A percentile compares a stretch with the other conserved stretches of the same genome.
phyloP scores from a whole-genome alignment of 805 yeast species.

The Pichia cephalocereana region DNA sequence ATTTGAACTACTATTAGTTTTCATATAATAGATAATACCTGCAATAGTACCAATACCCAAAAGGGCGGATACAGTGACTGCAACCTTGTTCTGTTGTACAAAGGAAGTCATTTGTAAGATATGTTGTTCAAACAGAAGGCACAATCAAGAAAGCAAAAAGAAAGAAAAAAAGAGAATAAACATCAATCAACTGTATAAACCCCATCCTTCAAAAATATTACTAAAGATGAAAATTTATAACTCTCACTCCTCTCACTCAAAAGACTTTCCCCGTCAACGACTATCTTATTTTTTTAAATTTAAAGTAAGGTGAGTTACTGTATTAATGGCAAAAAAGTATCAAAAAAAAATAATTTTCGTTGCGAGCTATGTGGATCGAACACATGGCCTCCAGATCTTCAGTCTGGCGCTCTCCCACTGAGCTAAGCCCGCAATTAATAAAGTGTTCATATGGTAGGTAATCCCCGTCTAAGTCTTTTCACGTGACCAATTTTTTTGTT shows the following conservation, averaged over 20 bases:
- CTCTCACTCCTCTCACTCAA: too few relatives aligned
- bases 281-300: too few relatives aligned
- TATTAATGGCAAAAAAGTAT: too few relatives aligned
- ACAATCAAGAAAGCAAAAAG: not conserved
- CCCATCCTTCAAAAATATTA: too few relatives aligned
- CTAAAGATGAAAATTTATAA: too few relatives aligned
- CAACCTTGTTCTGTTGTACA: constrained; percentile 40
- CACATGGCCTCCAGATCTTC: constrained; percentile 18
- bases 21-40: constrained; percentile 37
- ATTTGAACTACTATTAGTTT: constrained; percentile 19
- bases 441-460: not conserved
- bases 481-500: too few relatives aligned
- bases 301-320: too few relatives aligned
- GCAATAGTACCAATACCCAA: constrained; percentile 42
- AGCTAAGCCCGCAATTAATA: constrained; percentile 8
- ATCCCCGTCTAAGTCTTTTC: too few relatives aligned
- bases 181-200: too few relatives aligned
- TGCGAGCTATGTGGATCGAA: constrained; percentile 17
- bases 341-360: not conserved
- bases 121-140: not conserved
- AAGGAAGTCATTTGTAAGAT: constrained; percentile 18
- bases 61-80: constrained; percentile 39
- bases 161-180: not conserved
- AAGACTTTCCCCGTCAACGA: too few relatives aligned
- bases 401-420: constrained; percentile 19